Evolutionary conservation across 2,329 filamentous ascomycete species (phyloP).

Genomic region (Xylaria sp.): DNA sequence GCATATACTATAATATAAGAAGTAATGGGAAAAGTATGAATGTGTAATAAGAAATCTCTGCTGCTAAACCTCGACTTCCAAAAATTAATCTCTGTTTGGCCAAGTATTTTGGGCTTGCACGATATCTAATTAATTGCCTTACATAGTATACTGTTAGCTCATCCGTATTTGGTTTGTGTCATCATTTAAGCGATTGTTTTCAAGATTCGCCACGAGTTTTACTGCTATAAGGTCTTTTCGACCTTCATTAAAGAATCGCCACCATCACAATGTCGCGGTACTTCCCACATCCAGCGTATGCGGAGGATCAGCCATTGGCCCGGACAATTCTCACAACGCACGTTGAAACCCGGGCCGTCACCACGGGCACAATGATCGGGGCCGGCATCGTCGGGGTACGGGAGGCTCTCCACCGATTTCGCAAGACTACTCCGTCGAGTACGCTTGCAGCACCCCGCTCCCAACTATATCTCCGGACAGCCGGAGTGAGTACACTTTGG

Average conservation of each 20-base stretch:
- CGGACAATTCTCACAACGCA: slow-evolving; percentile 67
- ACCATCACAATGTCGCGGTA: slow-evolving; percentile 62
- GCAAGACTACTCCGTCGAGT: slow-evolving; percentile 33
- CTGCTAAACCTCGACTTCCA: not conserved
- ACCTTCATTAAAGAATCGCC: not conserved
- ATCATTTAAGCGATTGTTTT: not conserved
- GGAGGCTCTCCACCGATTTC: slow-evolving; percentile 30
- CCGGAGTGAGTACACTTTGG: slow-evolving; percentile 57
- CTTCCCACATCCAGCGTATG: slow-evolving; percentile 65
- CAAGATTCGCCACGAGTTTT: not conserved
- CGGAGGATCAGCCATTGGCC: slow-evolving; percentile 69
- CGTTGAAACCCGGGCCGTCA: slow-evolving; percentile 65
- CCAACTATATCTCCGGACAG: slow-evolving; percentile 55
- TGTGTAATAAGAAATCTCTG: not conserved
- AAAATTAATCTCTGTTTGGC: not conserved
- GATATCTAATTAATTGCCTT: not conserved
- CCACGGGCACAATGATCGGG: slow-evolving; percentile 62
- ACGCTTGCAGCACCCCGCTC: slow-evolving; percentile 42
- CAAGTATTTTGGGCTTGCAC: not conserved
- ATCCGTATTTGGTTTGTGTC: not conserved
- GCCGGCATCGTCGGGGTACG: slow-evolving; percentile 52
- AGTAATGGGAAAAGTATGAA: not conserved
- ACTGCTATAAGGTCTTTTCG: not conserved
- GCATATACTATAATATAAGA: not conserved
- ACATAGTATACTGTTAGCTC: not conserved